These are phyloP conservation scores for Whalleya microplaca DNA, from an alignment of 2,329 filamentous ascomycete species.

Conservation along the genomic window DNA sequence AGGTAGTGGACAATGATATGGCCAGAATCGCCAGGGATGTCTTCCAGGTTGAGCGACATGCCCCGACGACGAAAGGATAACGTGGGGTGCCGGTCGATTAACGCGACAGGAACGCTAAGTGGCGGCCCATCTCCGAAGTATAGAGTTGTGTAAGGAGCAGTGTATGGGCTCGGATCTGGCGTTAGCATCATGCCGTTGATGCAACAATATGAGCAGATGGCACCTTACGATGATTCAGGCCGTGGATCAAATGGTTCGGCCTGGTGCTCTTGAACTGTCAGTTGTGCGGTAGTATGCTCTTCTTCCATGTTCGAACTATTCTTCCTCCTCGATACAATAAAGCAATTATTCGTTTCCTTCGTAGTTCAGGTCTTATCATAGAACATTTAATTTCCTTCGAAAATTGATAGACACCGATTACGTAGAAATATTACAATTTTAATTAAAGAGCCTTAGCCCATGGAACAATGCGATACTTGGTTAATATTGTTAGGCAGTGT, in stretches of 20 bases:
- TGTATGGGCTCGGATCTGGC: constrained; percentile 3
- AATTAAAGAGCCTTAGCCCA: too few relatives aligned
- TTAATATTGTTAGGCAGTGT: too few relatives aligned
- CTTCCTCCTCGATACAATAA: too few relatives aligned
- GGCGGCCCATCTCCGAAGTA: constrained; percentile 6
- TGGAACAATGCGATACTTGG: too few relatives aligned
- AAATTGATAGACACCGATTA: too few relatives aligned
- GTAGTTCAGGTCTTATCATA: too few relatives aligned
- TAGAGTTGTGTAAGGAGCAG: neutral
- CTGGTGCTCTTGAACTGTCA: too few relatives aligned
- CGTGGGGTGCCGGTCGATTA: constrained; percentile 2
- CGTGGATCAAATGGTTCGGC: neutral
- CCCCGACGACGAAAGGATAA: neutral
- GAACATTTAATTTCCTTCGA: too few relatives aligned
- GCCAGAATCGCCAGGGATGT: constrained; percentile 23
- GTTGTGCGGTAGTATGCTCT: too few relatives aligned
- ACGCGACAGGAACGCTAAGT: neutral
- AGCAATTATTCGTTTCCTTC: too few relatives aligned
- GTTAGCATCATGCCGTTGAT: constrained; percentile 6
- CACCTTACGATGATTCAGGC: constrained; percentile 6
- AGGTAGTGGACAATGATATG: constrained; percentile 32
- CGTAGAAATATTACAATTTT: too few relatives aligned
- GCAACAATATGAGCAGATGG: neutral
- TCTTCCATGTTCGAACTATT: too few relatives aligned
- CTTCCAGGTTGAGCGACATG: neutral